Evolutionary conservation across 1,284 basidiomycete species (phyloP).

Genomic region (Ceratobasidium sp.): DNA sequence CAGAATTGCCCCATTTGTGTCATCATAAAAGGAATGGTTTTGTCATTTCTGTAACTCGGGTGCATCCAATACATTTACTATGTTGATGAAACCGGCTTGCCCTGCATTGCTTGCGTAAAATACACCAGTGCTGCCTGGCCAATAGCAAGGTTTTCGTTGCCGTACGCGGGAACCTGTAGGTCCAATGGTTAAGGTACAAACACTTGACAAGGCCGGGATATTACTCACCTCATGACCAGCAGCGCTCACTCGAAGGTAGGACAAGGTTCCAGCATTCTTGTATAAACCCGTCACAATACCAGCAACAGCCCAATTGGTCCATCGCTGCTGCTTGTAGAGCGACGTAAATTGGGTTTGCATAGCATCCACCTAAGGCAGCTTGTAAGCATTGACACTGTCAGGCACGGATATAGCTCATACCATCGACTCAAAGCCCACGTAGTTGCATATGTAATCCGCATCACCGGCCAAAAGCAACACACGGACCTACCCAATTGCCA

Average conservation of each 20-base stretch:
- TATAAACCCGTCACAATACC: constrained; percentile 66
- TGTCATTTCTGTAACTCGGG: no score
- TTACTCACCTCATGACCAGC: constrained; percentile 63
- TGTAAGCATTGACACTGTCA: constrained; percentile 32
- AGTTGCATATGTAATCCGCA: constrained; percentile 46
- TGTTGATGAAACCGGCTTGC: neutral
- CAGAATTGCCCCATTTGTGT: no score
- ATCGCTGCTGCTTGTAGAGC: constrained; percentile 59
- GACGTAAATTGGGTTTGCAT: constrained; percentile 59
- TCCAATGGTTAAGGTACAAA: no score
- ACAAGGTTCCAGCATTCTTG: constrained; percentile 73
- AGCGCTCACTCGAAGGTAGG: constrained; percentile 69
- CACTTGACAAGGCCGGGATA: no score
- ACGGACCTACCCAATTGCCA: neutral
- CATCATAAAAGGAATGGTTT: no score
- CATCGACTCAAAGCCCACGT: constrained; percentile 71
- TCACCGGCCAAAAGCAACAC: constrained; percentile 8
- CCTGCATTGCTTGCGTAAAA: constrained; percentile 49
- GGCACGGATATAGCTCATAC: constrained; percentile 53
- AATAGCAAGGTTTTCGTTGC: constrained; percentile 50
- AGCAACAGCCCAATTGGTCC: constrained; percentile 65
- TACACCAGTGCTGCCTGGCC: constrained; percentile 56
- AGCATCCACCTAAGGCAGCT: constrained; percentile 54
- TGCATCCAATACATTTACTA: no score
- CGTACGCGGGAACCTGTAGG: constrained; percentile 60